Conservation (phyloP, 306 rosid genomes). For the Elaeagnus macrophylla region DNA sequence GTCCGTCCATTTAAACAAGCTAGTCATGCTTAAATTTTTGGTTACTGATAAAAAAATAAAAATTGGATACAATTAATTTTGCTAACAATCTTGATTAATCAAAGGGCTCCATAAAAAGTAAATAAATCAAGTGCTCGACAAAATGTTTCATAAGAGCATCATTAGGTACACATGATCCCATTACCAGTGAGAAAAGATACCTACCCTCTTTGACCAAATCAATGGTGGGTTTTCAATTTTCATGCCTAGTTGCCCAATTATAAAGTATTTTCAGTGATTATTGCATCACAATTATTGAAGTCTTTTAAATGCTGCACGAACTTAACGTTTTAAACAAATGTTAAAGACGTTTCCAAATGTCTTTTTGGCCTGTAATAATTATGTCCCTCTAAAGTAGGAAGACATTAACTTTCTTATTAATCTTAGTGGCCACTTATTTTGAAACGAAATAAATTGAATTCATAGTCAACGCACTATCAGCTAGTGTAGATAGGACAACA, state of each 20-base stretch:
- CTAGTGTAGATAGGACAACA: conserved; percentile 5
- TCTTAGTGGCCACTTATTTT: neutral
- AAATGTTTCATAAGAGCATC: neutral
- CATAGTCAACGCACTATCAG: conserved; percentile 18
- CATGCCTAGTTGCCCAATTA: no score
- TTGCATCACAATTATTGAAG: no score
- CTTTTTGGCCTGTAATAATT: conserved; percentile 9
- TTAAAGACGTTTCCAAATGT: neutral
- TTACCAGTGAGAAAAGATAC: no score
- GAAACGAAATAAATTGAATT: neutral
- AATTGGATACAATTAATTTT: no score
- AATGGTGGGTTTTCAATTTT: no score
- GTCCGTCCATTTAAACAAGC: neutral
- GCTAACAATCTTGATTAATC: neutral
- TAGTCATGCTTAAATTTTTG: neutral
- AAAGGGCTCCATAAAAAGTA: neutral
- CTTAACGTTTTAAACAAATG: neutral
- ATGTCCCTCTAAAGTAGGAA: neutral
- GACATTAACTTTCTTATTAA: conserved; percentile 4
- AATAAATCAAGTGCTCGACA: neutral
- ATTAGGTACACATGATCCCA: no score
- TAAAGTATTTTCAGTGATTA: no score
- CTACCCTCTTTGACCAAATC: no score
- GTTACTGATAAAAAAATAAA: neutral
- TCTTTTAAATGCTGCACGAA: neutral